Conservation (phyloP, 2,329 filamentous ascomycete genomes). For the Microsporum canis region DNA sequence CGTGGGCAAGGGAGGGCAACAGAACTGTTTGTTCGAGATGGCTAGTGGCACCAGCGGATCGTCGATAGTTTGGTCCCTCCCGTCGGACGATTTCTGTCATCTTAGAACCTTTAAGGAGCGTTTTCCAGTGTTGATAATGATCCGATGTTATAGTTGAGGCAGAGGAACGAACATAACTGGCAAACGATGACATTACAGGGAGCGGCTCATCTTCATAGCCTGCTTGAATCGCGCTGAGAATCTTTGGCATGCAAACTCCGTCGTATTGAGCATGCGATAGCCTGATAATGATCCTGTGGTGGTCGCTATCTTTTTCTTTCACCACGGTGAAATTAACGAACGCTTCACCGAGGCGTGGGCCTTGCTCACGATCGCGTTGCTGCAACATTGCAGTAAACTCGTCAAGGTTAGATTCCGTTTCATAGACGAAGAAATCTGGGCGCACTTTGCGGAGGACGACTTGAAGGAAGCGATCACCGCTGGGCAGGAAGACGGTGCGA, state of each 20-base stretch:
- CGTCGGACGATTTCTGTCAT: conserved; percentile 36
- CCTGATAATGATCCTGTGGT: conserved; percentile 38
- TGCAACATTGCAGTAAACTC: conserved; percentile 45
- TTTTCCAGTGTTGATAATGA: conserved; percentile 50
- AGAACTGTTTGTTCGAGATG: conserved; percentile 28
- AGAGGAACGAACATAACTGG: conserved; percentile 35
- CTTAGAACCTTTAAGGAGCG: conserved; percentile 45
- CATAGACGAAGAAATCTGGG: conserved; percentile 40
- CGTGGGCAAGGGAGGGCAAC: conserved; percentile 37
- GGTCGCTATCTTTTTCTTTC: conserved; percentile 23
- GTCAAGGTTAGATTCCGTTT: conserved; percentile 42
- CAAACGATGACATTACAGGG: conserved; percentile 34
- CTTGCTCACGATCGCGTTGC: conserved; percentile 44
- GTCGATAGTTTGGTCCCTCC: conserved; percentile 25
- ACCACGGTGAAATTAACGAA: conserved; percentile 52
- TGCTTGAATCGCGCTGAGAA: conserved; percentile 49
- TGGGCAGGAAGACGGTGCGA: conserved; percentile 52
- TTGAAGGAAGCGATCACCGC: conserved; percentile 41
- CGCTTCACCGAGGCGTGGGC: conserved; percentile 47
- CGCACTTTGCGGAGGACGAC: conserved; percentile 48
- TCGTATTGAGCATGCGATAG: conserved; percentile 61
- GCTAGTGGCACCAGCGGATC: conserved; percentile 26
- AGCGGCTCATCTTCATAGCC: conserved; percentile 37
- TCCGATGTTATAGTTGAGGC: conserved; percentile 31
- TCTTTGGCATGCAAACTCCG: conserved; percentile 53